Conservation (phyloP, 1,139 yeast species). For the Chernovozyma sophiae-reginae region DNA sequence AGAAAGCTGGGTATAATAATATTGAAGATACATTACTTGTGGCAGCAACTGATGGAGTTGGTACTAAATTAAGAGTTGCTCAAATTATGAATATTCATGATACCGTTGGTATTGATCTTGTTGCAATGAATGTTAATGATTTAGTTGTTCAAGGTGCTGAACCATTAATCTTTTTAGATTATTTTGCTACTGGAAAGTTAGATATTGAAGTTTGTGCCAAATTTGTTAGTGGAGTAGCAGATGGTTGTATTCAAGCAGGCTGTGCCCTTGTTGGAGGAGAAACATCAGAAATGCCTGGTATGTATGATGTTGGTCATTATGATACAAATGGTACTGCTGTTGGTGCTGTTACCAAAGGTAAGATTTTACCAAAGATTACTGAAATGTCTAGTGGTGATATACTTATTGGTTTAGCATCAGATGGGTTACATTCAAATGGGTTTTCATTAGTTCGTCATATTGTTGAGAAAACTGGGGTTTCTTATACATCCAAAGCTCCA, state of each 20-base stretch:
- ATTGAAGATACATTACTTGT: slow-evolving; percentile 75
- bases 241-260: slow-evolving; percentile 91
- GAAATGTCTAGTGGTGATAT: slow-evolving; percentile 77
- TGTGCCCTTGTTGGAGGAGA: slow-evolving; percentile 99
- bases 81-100: slow-evolving; percentile 85
- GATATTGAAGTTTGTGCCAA: slow-evolving; percentile 80
- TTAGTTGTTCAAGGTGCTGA: slow-evolving; percentile 98
- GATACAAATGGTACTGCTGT: slow-evolving; percentile 98
- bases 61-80: slow-evolving; percentile 93
- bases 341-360: slow-evolving; percentile 88
- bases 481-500: slow-evolving; percentile 76
- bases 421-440: slow-evolving; percentile 96
- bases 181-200: slow-evolving; percentile 91
- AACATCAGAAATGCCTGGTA: slow-evolving; percentile 99
- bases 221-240: slow-evolving; percentile 93
- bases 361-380: slow-evolving; percentile 66
- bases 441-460: slow-evolving; percentile 95
- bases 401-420: slow-evolving; percentile 79
- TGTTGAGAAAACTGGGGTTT: slow-evolving; percentile 66
- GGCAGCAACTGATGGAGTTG: slow-evolving; percentile 99
- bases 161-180: slow-evolving; percentile 91
- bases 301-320: slow-evolving; percentile 92
- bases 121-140: slow-evolving; percentile 98
- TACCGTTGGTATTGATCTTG: slow-evolving; percentile 97
- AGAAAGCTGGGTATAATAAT: slow-evolving; percentile 77